Evolutionary conservation across 2,329 filamentous ascomycete genomes (phyloP), one percentile per base, ranked within the genome.

Genomic region (Colletotrichum cereale): DNA sequence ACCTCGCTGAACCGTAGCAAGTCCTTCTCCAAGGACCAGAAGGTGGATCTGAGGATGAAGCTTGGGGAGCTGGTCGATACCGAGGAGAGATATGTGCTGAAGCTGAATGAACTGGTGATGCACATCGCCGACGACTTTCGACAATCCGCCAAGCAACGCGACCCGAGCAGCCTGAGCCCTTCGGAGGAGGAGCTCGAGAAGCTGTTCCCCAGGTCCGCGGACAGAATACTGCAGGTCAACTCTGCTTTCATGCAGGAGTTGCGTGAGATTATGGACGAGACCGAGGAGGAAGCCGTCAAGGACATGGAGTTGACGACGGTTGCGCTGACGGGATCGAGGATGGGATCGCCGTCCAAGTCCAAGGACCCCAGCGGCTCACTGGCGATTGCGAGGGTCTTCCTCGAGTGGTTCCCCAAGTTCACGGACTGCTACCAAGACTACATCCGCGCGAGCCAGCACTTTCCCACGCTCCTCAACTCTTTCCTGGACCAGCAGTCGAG

Each of bases 351-450:
- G 26, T 83, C 80, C 66, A 87, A 84, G 73, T 79, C 80, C 75
- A 91, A 88, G 78, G 94, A 97, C 79, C 90, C 92, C 24, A 94
- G 92, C 75, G 96, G 96, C 62, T 90, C 93, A 21, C 83, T 93
- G 48, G 88, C 90, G 50, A 92, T 98, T 79, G 94, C 94, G 52
- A 94, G 92, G 76, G 86, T 94, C 60, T 91, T 98, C 72, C 84
- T 96, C 5, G 93, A 97, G 75, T 97, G 95, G 94, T 96, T 99
- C 75, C 96, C 96, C 8, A 91, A 92, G 75, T 98, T 99, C 78
- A 93, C 93, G 34, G 90, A 95, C 70, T 95, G 93, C 77, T 99
- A 99, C 80, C 92, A 94, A 75, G 92, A 97, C 74, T 99, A 98
- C 80, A 96, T 99, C 81, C 91, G 91, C 75, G 92, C 94, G 14